A percentile compares a stretch with the other conserved stretches of the same genome.
Evolutionary conservation across 2,329 filamentous ascomycete genomes (phyloP).

Genomic region (Amauroascus niger): DNA sequence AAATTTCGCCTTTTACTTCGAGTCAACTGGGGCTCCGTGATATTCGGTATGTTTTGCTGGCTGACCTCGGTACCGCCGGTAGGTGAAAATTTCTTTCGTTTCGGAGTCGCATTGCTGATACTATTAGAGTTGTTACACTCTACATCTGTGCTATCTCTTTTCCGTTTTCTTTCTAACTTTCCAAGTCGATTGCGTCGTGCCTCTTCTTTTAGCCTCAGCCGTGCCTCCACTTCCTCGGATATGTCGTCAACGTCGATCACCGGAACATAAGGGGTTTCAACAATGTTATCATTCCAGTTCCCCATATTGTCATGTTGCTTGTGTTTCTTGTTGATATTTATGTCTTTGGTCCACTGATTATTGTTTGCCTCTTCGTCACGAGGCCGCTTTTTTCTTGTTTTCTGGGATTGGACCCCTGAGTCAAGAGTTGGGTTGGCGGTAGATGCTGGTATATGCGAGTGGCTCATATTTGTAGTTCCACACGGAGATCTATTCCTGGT

Average conservation of each 20-base stretch:
- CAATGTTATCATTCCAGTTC: neutral
- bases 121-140: neutral
- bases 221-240: conserved; percentile 37
- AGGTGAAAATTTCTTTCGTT: neutral
- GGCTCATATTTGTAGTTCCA: neutral
- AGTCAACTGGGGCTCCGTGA: neutral
- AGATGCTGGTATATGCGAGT: conserved; percentile 11
- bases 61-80: neutral
- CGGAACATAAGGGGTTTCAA: conserved; percentile 1
- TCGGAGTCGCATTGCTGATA: neutral
- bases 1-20: neutral
- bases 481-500: neutral
- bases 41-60: neutral
- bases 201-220: conserved; percentile 37
- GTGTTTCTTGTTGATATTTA: neutral
- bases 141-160: conserved; percentile 32
- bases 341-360: neutral
- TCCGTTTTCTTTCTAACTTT: conserved; percentile 33
- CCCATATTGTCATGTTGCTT: neutral
- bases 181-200: conserved; percentile 25
- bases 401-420: conserved; percentile 12
- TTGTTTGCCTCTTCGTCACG: conserved; percentile 7
- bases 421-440: conserved; percentile 17
- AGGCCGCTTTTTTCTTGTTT: conserved; percentile 19
- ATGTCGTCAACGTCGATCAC: conserved; percentile 36